phyloP scores from a whole-genome alignment of 345 rosid species.

The Clarkia xantiana region DNA sequence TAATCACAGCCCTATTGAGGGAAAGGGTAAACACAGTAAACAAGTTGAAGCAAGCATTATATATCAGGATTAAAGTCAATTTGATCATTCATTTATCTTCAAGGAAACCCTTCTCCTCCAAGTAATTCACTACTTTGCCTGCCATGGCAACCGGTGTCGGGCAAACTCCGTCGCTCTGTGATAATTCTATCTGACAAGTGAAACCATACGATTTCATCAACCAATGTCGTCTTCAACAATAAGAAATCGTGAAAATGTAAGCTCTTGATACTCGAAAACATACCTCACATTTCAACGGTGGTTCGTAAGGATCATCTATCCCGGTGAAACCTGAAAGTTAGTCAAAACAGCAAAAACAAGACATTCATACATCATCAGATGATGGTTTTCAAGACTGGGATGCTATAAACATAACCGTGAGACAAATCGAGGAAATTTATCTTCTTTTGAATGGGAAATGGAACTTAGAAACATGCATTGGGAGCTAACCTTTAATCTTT shows the following conservation, averaged over 20 bases:
- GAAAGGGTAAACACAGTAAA: too few relatives aligned
- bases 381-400: too few relatives aligned
- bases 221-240: neutral
- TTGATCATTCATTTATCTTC: constrained; percentile 17
- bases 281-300: constrained; percentile 81
- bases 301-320: constrained; percentile 86
- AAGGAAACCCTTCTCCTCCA: constrained; percentile 65
- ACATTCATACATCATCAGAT: too few relatives aligned
- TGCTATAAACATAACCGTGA: too few relatives aligned
- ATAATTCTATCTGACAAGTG: constrained; percentile 49
- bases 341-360: too few relatives aligned
- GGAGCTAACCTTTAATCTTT: constrained; percentile 59
- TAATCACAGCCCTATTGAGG: too few relatives aligned
- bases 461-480: neutral
- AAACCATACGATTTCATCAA: neutral
- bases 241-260: too few relatives aligned
- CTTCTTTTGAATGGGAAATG: too few relatives aligned
- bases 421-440: too few relatives aligned
- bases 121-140: constrained; percentile 48
- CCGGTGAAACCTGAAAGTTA: constrained; percentile 70
- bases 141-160: constrained; percentile 62
- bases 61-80: neutral
- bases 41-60: neutral
- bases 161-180: constrained; percentile 52
- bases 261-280: neutral